Conservation (phyloP, 306 rosid genomes). For the Betula pendula region DNA sequence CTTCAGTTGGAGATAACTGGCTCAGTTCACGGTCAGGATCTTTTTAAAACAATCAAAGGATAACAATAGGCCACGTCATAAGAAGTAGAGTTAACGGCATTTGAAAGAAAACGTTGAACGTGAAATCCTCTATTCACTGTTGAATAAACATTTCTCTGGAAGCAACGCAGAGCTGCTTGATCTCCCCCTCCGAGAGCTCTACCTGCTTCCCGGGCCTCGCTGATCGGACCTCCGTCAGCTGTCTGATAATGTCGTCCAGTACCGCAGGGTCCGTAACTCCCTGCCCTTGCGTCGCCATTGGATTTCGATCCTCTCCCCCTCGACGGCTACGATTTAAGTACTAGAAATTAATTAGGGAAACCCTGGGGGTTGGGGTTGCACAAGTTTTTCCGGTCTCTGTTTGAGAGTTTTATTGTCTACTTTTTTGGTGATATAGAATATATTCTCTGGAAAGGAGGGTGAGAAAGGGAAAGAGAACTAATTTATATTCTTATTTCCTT, state of each 20-base stretch:
- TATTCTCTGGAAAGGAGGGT: constrained; percentile 1
- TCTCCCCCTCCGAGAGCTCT: constrained; percentile 86
- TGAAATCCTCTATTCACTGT: too few species aligned
- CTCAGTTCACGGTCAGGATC: too few species aligned
- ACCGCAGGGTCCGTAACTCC: constrained; percentile 65
- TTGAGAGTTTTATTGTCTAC: background rate
- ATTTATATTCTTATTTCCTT: background rate
- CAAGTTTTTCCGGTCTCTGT: background rate
- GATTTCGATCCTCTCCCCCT: constrained; percentile 21
- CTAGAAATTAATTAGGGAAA: constrained; percentile 23
- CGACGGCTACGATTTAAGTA: constrained; percentile 16
- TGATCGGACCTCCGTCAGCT: constrained; percentile 79
- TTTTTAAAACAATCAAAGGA: too few species aligned
- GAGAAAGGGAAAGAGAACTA: background rate
- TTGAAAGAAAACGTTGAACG: too few species aligned
- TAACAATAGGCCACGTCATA: too few species aligned
- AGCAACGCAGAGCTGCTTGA: constrained; percentile 83
- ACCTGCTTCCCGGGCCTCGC: constrained; percentile 88
- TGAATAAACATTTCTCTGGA: constrained; percentile 75
- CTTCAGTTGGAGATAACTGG: too few species aligned
- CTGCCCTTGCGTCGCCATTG: constrained; percentile 63
- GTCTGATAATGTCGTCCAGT: constrained; percentile 82
- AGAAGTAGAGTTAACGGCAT: too few species aligned
- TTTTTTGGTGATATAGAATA: background rate
- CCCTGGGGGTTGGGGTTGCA: background rate